Evolutionary conservation across 768 basidiomycete genomes (phyloP), one percentile per base, ranked within the genome.

Genomic region (Austroboletus festivus): DNA sequence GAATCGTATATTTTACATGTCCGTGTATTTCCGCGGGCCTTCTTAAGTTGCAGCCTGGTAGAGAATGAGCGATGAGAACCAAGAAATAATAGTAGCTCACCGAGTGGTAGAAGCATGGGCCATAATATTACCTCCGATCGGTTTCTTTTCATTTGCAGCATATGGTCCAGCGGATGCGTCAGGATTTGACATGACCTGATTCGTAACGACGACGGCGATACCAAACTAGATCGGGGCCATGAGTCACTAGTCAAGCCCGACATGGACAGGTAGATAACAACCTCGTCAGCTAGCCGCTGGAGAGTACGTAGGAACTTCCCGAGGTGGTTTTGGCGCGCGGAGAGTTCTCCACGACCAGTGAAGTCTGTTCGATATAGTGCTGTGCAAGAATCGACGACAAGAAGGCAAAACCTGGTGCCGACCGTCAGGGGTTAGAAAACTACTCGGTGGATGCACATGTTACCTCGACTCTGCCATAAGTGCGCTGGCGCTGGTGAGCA

Each of bases 171-270:
- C 91, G 3, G 87, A 82, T 23, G 92, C 93, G 64, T 99, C 96
- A 2, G 96, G 95, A 48, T 85, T 94, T n/a, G 96, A 97, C 81
- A 99, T 96, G 57, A 99, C 96, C 68, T 99, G 96, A 66, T 99
- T 99, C 4, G 91, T 90, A 35, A 97, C 85, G 11, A 99, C 93
- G 20, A 98, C 95, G 4, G 96, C 96, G 42, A 98, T 90, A 23
- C 96, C 96, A 61, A 91, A 99, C 95, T 98, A 53, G 21, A 34
- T 42, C 44, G 35, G 45, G 55, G 48, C 56, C 34, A 44, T 52
- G 15, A 47, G 41, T 19, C 24, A 42, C n/a, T 21, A n/a, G n/a
- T n/a, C n/a, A n/a, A n/a, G n/a, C n/a, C 22, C 42, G 22, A 16
- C 30, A 20, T 31, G 63, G 41, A 37, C 28, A 38, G 18, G 48